These are phyloP conservation scores for Solanum bulbocastanum DNA, from an alignment of 257 asterid species.

Conservation along the genomic window DNA sequence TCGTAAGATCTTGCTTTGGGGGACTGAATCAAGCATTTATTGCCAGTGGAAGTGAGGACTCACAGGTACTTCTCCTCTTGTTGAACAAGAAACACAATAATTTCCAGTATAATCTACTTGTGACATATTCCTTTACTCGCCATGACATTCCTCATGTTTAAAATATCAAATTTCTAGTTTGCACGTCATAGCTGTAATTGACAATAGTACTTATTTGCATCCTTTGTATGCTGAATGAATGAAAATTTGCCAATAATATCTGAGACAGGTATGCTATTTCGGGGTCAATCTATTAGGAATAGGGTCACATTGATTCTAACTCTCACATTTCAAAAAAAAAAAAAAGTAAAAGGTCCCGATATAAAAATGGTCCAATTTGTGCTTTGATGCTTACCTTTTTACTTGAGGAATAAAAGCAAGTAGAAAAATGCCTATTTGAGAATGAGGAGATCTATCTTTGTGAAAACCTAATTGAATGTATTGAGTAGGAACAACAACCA, in stretches of 20 bases:
- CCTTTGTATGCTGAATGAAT: not conserved
- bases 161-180: not conserved
- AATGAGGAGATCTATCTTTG: not conserved
- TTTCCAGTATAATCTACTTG: not conserved
- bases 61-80: constrained; percentile 45
- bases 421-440: not conserved
- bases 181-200: not conserved
- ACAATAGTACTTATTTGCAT: not conserved
- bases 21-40: constrained; percentile 74
- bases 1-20: constrained; percentile 84
- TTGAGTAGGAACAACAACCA: not conserved
- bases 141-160: not conserved
- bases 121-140: not conserved
- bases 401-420: not conserved
- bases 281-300: not conserved
- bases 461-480: not conserved
- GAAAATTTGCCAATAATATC: not conserved
- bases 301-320: not conserved
- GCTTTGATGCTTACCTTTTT: not conserved
- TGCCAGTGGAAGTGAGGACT: constrained; percentile 96
- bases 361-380: not conserved
- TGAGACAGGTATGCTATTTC: not conserved
- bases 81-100: not conserved
- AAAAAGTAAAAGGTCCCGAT: too few species aligned
- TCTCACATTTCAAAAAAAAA: not conserved